Conservation (phyloP, 169 alveolate species). For the Plasmodium adleri region DNA sequence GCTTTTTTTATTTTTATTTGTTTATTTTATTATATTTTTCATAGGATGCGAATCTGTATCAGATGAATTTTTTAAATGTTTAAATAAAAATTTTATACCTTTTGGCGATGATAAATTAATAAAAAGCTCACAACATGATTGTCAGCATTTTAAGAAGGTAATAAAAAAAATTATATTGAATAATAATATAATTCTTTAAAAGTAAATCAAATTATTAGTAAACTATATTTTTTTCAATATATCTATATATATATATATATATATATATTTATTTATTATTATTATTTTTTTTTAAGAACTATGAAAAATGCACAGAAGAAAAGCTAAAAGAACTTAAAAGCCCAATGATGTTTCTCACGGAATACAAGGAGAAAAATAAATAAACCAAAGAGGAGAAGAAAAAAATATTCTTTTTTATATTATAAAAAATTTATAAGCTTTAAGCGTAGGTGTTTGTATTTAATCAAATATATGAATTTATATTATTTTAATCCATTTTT, state of each 20-base stretch:
- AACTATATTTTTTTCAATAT: too few species aligned
- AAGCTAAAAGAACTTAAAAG: constrained; percentile 29
- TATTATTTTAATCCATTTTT: too few species aligned
- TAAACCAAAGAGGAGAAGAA: constrained; percentile 2
- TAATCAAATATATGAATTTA: too few species aligned
- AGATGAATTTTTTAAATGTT: constrained; percentile 38
- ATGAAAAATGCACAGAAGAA: constrained; percentile 54
- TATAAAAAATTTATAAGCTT: too few species aligned
- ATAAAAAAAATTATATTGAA: neutral
- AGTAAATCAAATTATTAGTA: too few species aligned
- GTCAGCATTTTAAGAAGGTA: constrained; percentile 41
- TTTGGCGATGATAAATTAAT: constrained; percentile 22
- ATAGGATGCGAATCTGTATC: constrained; percentile 56
- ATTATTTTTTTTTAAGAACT: constrained; percentile 27
- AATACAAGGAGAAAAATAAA: constrained; percentile 25
- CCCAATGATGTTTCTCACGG: constrained; percentile 47
- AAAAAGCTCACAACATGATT: constrained; percentile 5
- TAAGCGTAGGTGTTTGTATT: too few species aligned
- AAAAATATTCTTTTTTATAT: neutral
- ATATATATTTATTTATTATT: neutral
- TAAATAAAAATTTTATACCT: constrained; percentile 48
- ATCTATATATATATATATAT: too few species aligned
- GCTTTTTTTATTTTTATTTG: neutral
- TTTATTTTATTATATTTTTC: neutral
- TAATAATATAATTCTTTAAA: neutral